Base-by-base conservation (phyloP, 139 green algal genomes). In the Tetraselmis chui region DNA sequence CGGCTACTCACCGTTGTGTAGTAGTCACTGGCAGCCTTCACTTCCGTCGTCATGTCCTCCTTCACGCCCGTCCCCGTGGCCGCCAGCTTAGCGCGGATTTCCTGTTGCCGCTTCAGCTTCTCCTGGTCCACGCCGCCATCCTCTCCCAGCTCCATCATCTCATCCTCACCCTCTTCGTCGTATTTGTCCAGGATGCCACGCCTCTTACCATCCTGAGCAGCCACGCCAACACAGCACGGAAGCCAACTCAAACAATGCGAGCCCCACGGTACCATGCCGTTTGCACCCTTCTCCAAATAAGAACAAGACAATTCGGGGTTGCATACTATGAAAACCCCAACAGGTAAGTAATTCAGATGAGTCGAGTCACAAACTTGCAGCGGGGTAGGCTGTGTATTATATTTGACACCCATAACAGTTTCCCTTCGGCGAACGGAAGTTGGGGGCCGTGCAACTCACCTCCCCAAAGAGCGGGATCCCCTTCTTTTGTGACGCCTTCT, bases 391-490 rank as follows among this genome's bases (percentile, higher is more conserved):
- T n/a, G n/a, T n/a, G n/a, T n/a, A n/a, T n/a, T n/a, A n/a, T n/a
- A n/a, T n/a, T n/a, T n/a, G n/a, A n/a, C n/a, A n/a, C n/a, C n/a
- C n/a, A n/a, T n/a, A n/a, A n/a, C n/a, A n/a, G n/a, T n/a, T n/a
- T n/a, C n/a, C n/a, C n/a, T n/a, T n/a, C n/a, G n/a, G n/a, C n/a
- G n/a, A n/a, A n/a, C n/a, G n/a, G n/a, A n/a, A n/a, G 59, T 75
- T 75, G 59, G 23, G 23, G 23, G 59, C 23, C 74, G 28, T 67
- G 45, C 45, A 5, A 5, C 45, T 5, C 45, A 67, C 45, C 45
- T 97, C 93, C 76, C 93, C 91, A 88, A 91, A 97, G 78, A 95
- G 89, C 29, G 92, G 90, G 86, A 94, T 91, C 78, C 87, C 89
- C 80, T 88, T 83, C 86, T 95, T 94, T 58, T 85, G 89, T 0